A percentile compares a stretch with the other conserved stretches of the same genome.
Conservation (phyloP, 805 yeast species). For the Yarrowia yakushimensis region DNA sequence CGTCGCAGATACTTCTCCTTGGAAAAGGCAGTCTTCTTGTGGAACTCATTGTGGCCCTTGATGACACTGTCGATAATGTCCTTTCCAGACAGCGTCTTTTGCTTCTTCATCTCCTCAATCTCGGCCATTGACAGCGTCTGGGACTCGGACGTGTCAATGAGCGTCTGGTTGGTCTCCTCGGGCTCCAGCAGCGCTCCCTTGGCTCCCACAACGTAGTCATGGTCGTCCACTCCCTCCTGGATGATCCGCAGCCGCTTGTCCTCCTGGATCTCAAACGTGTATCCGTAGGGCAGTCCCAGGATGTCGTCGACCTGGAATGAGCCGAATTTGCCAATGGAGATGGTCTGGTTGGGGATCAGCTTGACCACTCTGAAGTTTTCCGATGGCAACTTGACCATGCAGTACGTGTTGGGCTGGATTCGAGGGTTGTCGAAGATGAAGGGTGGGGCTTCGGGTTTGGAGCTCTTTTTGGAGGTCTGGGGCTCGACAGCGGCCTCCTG, state of each 20-base stretch:
- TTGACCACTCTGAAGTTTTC: slow-evolving; percentile 71
- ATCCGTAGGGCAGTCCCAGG: slow-evolving; percentile 81
- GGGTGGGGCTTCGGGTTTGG: neutral
- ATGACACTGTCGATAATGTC: slow-evolving; percentile 77
- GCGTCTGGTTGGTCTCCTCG: slow-evolving; percentile 63
- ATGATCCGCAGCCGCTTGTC: slow-evolving; percentile 39
- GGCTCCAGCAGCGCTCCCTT: slow-evolving; percentile 26
- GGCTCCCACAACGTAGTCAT: slow-evolving; percentile 41
- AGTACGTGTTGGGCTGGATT: slow-evolving; percentile 52
- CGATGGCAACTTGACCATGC: slow-evolving; percentile 74
- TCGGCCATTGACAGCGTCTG: slow-evolving; percentile 77
- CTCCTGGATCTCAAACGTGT: slow-evolving; percentile 77
- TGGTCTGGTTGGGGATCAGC: slow-evolving; percentile 54
- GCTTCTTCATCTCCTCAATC: slow-evolving; percentile 74
- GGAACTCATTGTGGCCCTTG: slow-evolving; percentile 79
- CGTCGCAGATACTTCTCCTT: slow-evolving; percentile 90
- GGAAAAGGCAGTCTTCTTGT: slow-evolving; percentile 81
- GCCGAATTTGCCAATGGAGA: slow-evolving; percentile 90
- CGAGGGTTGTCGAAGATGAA: slow-evolving; percentile 28
- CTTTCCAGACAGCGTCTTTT: slow-evolving; percentile 56
- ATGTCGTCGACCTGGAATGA: slow-evolving; percentile 69
- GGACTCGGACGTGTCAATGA: slow-evolving; percentile 60
- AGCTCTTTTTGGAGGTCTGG: neutral
- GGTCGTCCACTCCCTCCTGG: slow-evolving; percentile 38
- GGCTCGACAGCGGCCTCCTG: neutral